Conservation (phyloP, 805 yeast genomes). For the Saccharomyces eubayanus region DNA sequence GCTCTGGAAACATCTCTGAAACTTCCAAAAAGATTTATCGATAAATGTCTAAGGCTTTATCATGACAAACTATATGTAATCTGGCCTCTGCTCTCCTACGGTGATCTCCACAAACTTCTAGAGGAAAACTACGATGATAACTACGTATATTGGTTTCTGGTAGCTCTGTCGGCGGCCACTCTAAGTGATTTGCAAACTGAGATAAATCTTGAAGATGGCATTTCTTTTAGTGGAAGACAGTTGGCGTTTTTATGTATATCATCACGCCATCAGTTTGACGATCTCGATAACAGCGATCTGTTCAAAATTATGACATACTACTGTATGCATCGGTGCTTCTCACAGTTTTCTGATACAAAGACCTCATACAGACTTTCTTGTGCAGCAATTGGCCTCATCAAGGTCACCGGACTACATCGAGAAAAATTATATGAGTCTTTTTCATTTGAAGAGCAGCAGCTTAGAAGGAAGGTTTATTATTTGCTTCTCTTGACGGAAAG, state of each 20-base stretch:
- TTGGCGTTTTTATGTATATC: constrained; percentile 71
- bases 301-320: not conserved
- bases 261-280: constrained; percentile 93
- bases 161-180: not conserved
- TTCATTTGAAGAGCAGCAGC: not conserved
- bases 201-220: constrained; percentile 70
- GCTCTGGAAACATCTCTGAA: not conserved
- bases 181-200: constrained; percentile 58
- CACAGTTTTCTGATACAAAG: not conserved
- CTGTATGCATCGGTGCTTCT: not conserved
- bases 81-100: not conserved
- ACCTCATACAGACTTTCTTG: not conserved
- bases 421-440: not conserved
- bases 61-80: not conserved
- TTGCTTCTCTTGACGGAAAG: not conserved
- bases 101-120: not conserved
- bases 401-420: not conserved
- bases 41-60: not conserved
- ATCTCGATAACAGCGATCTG: not conserved
- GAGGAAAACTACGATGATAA: not conserved
- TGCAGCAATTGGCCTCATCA: not conserved
- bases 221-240: constrained; percentile 54
- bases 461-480: not conserved
- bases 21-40: not conserved
- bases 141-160: not conserved